These are phyloP conservation scores for Rhizophagus clarus DNA, from an alignment of 192 early-diverging fungal species.

Conservation along the genomic window DNA sequence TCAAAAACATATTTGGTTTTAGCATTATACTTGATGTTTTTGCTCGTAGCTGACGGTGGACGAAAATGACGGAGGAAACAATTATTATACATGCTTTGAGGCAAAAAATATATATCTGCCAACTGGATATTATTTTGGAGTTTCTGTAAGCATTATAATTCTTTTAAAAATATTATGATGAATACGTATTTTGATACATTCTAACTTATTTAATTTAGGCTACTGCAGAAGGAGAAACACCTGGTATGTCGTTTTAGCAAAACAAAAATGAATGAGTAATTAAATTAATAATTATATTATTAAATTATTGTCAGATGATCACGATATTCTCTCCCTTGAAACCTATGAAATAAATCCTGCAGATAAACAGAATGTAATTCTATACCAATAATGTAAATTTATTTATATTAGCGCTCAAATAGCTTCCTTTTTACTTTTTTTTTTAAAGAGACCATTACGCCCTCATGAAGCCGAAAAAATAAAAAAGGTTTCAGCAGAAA, in stretches of 20 bases:
- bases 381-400: not conserved
- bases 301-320: conserved; percentile 62
- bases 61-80: conserved; percentile 49
- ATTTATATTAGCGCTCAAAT: not conserved
- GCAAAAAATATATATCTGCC: conserved; percentile 58
- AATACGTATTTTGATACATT: not conserved
- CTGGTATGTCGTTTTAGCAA: conserved; percentile 4
- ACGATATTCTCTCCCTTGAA: conserved; percentile 72
- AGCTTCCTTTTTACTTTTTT: not conserved
- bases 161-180: not conserved
- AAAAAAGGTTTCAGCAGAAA: not conserved
- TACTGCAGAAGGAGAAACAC: conserved; percentile 11
- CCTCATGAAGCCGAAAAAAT: conserved; percentile 19
- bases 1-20: not conserved
- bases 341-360: conserved; percentile 69
- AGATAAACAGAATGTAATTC: conserved; percentile 42
- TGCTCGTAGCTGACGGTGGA: conserved; percentile 47
- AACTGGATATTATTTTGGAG: conserved; percentile 74
- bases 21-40: conserved; percentile 15
- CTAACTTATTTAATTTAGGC: conserved; percentile 34
- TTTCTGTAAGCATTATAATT: conserved; percentile 47
- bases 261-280: not conserved
- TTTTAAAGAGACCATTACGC: conserved; percentile 3
- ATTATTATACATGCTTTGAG: conserved; percentile 61
- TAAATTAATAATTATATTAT: not conserved